Evolutionary conservation across 176 grass and related monocot genomes (phyloP).

Genomic region (Tillandsia leiboldiana): DNA sequence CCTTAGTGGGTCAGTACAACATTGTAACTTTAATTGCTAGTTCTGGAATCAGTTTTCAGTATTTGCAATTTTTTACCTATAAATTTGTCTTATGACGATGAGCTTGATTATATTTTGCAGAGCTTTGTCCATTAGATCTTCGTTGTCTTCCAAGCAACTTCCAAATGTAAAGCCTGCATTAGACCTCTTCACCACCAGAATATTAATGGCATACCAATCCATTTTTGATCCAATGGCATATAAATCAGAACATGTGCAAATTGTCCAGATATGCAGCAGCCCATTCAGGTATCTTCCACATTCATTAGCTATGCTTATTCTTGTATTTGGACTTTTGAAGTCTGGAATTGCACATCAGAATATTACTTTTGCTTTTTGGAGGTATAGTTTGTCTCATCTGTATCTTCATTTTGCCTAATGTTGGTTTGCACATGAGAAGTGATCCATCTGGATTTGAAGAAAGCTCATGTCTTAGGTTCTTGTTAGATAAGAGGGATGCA

Average conservation of each 20-base stretch:
- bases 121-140: slow-evolving; percentile 74
- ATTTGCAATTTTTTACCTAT: slow-evolving; percentile 7
- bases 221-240: slow-evolving; percentile 70
- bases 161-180: slow-evolving; percentile 61
- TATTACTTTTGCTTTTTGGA: slow-evolving; percentile 11
- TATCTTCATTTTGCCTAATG: slow-evolving; percentile 4
- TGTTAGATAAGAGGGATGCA: slow-evolving; percentile 90
- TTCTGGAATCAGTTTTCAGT: neutral
- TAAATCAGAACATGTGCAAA: slow-evolving; percentile 72
- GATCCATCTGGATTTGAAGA: slow-evolving; percentile 93
- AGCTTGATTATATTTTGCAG: slow-evolving; percentile 37
- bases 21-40: neutral
- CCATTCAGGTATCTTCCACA: slow-evolving; percentile 57
- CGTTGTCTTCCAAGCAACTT: slow-evolving; percentile 56
- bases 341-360: neutral
- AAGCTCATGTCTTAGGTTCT: slow-evolving; percentile 88
- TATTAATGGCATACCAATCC: slow-evolving; percentile 75
- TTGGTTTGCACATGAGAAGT: slow-evolving; percentile 34
- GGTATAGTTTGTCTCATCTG: slow-evolving; percentile 11
- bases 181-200: slow-evolving; percentile 72
- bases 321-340: neutral
- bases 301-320: slow-evolving; percentile 24
- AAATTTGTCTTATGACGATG: slow-evolving; percentile 20
- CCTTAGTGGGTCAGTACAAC: slow-evolving; percentile 63
- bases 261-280: slow-evolving; percentile 67